Percentiles rank a stretch among this genome's conserved stretches.
These are phyloP conservation scores for Coemansia sp. DNA, from an alignment of 192 early-diverging fungal genomes.

Conservation along the genomic window DNA sequence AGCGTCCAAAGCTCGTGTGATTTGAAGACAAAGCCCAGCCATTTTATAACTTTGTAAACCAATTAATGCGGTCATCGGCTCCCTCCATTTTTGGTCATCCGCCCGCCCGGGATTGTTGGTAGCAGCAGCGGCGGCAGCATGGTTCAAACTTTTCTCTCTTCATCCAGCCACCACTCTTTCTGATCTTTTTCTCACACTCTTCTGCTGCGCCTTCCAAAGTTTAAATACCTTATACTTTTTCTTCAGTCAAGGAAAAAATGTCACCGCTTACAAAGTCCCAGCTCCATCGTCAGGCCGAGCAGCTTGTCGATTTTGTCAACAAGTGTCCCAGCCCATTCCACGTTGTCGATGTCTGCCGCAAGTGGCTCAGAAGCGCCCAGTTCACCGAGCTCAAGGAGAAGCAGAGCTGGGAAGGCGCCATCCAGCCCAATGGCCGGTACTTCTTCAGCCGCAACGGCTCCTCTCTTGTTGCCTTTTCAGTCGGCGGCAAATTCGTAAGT, in stretches of 20 bases:
- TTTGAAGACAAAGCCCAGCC: too few relatives aligned
- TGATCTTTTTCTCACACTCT: background rate
- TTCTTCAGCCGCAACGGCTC: constrained; percentile 95
- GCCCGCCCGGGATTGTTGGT: too few relatives aligned
- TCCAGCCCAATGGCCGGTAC: constrained; percentile 85
- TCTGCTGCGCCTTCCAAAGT: background rate
- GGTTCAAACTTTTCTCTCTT: background rate
- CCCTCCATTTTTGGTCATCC: background rate
- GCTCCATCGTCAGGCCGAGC: constrained; percentile 53
- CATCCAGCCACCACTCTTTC: background rate
- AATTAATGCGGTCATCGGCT: background rate
- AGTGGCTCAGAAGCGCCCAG: constrained; percentile 70
- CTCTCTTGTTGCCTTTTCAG: constrained; percentile 87
- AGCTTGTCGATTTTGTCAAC: constrained; percentile 87
- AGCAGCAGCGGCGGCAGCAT: too few relatives aligned
- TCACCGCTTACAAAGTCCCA: constrained; percentile 47
- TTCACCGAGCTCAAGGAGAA: constrained; percentile 90
- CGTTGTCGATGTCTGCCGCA: constrained; percentile 78
- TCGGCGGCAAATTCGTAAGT: constrained; percentile 76
- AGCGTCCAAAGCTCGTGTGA: too few relatives aligned
- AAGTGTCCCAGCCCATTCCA: constrained; percentile 95
- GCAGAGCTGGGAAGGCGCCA: constrained; percentile 71
- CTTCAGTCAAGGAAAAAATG: constrained; percentile 15
- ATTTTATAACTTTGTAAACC: too few relatives aligned
- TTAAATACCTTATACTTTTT: background rate